A percentile compares a stretch with the other conserved stretches of the same genome.
phyloP scores from a whole-genome alignment of 306 rosid species.

The Pyrus bretschneideri region DNA sequence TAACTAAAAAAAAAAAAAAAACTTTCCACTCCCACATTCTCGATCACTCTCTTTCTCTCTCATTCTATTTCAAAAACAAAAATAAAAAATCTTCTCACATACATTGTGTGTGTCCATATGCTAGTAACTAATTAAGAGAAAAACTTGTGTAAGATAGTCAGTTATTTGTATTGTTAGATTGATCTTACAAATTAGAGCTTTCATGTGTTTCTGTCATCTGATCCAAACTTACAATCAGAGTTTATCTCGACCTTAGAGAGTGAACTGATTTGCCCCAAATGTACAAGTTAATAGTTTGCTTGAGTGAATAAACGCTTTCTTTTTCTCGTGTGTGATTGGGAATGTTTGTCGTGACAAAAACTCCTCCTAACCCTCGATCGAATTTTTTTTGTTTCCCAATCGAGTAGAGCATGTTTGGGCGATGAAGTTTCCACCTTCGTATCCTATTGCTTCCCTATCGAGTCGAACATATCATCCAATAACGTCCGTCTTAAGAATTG shows the following conservation, averaged over 20 bases:
- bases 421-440: not conserved
- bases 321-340: not conserved
- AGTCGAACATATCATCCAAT: not conserved
- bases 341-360: not conserved
- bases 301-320: not conserved
- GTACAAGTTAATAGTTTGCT: not conserved
- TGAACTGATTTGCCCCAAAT: not conserved
- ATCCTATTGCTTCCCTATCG: not conserved
- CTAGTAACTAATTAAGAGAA: too few relatives aligned
- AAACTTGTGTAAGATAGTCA: accelerated
- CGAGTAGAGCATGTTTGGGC: too few relatives aligned
- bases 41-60: too few relatives aligned
- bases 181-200: accelerated
- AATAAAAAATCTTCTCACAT: too few relatives aligned
- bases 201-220: accelerated
- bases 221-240: too few relatives aligned
- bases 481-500: not conserved
- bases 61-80: too few relatives aligned
- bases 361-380: not conserved
- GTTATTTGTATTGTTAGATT: accelerated
- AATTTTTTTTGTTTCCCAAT: too few relatives aligned
- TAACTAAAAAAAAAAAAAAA: too few relatives aligned
- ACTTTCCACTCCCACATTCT: too few relatives aligned
- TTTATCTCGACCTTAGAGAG: too few relatives aligned
- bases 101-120: too few relatives aligned